Percentiles rank a stretch among this genome's conserved stretches.
These are phyloP conservation scores for Eucalyptus virginea DNA, from an alignment of 345 rosid species.

Conservation along the genomic window DNA sequence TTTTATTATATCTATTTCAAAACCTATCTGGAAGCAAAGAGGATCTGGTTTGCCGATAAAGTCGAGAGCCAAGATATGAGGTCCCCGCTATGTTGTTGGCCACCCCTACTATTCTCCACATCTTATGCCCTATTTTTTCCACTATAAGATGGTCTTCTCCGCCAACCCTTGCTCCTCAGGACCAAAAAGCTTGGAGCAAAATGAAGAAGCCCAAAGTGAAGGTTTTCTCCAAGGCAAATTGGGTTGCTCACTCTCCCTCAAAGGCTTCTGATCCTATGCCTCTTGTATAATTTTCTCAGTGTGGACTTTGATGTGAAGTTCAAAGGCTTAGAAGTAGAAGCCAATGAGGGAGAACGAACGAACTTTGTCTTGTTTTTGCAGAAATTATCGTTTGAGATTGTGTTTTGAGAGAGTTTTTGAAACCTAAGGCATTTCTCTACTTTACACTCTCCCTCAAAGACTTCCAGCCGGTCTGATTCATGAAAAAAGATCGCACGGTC, in stretches of 20 bases:
- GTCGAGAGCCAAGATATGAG: background rate
- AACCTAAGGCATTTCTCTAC: background rate
- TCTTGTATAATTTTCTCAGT: background rate
- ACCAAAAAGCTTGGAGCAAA: background rate
- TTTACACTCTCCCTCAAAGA: background rate
- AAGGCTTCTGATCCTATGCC: constrained; percentile 5
- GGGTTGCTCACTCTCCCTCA: constrained; percentile 21
- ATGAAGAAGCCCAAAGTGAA: background rate
- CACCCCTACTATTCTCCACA: background rate
- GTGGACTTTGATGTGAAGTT: too few species aligned
- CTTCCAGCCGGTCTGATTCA: background rate
- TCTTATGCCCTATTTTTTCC: background rate
- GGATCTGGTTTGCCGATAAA: background rate
- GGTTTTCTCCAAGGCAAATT: background rate
- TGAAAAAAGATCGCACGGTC: background rate
- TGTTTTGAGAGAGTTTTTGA: background rate
- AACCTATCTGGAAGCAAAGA: background rate
- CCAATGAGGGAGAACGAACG: constrained; percentile 21
- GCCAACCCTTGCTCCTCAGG: background rate
- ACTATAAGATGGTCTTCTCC: background rate
- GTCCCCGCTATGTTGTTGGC: background rate
- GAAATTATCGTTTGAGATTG: background rate
- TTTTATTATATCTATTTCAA: background rate
- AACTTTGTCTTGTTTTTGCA: constrained; percentile 3
- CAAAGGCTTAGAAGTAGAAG: background rate